Conservation (phyloP, 1,139 yeast species). For the Schwanniomyces etchellsii region DNA sequence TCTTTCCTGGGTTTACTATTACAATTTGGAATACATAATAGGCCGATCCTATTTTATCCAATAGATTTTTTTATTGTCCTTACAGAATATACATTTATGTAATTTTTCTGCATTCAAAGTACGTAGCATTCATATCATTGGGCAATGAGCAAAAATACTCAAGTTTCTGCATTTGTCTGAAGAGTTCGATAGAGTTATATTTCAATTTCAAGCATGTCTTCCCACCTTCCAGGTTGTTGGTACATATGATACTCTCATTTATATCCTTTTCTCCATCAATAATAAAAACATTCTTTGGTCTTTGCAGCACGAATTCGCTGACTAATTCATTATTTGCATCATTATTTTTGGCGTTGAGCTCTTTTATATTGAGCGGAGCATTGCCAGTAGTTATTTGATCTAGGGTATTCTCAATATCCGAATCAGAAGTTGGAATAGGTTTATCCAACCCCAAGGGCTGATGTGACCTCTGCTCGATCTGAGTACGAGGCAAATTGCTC, state of each 20-base stretch:
- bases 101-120: slow-evolving; percentile 44
- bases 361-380: slow-evolving; percentile 11
- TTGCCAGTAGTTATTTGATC: slow-evolving; percentile 22
- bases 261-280: slow-evolving; percentile 41
- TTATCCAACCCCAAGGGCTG: slow-evolving; percentile 16
- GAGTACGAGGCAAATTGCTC: slow-evolving; percentile 8
- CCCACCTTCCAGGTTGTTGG: slow-evolving; percentile 34
- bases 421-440: slow-evolving; percentile 6
- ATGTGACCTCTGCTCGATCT: slow-evolving; percentile 34
- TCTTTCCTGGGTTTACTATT: background rate
- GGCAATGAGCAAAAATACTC: slow-evolving; percentile 45
- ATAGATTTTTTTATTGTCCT: no score
- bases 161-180: slow-evolving; percentile 41
- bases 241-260: slow-evolving; percentile 38
- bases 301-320: slow-evolving; percentile 14
- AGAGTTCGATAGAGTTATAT: slow-evolving; percentile 33
- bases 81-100: slow-evolving; percentile 4
- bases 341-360: slow-evolving; percentile 7
- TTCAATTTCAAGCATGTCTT: slow-evolving; percentile 41
- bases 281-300: slow-evolving; percentile 31
- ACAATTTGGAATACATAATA: background rate
- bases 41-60: no score
- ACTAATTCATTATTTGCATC: slow-evolving; percentile 14
- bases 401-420: slow-evolving; percentile 36
- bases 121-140: slow-evolving; percentile 41